These are phyloP conservation scores for Ajuga chamaepitys DNA, from an alignment of 257 asterid species.

Conservation along the genomic window DNA sequence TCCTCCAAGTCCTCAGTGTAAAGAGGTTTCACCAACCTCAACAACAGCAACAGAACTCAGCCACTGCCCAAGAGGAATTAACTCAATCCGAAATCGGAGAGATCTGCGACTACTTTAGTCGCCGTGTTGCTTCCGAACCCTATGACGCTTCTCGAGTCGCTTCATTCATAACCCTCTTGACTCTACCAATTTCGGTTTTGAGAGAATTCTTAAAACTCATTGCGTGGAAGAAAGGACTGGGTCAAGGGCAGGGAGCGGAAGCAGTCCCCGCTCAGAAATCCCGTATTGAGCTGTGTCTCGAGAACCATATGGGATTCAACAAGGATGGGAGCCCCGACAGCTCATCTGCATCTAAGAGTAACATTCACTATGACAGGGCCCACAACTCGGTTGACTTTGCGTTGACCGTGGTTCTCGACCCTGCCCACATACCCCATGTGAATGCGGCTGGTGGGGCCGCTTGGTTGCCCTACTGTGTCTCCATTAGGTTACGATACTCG, in stretches of 20 bases:
- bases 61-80: constrained; percentile 77
- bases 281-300: constrained; percentile 90
- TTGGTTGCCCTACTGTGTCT: constrained; percentile 95
- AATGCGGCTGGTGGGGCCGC: constrained; percentile 99
- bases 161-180: constrained; percentile 87
- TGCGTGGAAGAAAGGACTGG: constrained; percentile 96
- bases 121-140: constrained; percentile 99
- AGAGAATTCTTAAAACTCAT: constrained; percentile 91
- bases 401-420: constrained; percentile 88
- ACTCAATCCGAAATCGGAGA: constrained; percentile 92
- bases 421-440: constrained; percentile 76
- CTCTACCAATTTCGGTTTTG: constrained; percentile 85
- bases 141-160: constrained; percentile 98
- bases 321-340: constrained; percentile 47
- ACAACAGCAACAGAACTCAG: constrained; percentile 84
- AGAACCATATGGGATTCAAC: constrained; percentile 75
- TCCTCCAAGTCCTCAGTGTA: constrained; percentile 95
- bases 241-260: constrained; percentile 75
- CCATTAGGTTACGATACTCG: constrained; percentile 71
- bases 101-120: constrained; percentile 95
- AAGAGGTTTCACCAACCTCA: constrained; percentile 89
- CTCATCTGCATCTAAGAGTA: constrained; percentile 66
- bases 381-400: constrained; percentile 91
- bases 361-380: constrained; percentile 74
- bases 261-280: constrained; percentile 82